Evolutionary conservation across 1,284 basidiomycete genomes (phyloP).

Genomic region (Stygiomarasmius scandens): DNA sequence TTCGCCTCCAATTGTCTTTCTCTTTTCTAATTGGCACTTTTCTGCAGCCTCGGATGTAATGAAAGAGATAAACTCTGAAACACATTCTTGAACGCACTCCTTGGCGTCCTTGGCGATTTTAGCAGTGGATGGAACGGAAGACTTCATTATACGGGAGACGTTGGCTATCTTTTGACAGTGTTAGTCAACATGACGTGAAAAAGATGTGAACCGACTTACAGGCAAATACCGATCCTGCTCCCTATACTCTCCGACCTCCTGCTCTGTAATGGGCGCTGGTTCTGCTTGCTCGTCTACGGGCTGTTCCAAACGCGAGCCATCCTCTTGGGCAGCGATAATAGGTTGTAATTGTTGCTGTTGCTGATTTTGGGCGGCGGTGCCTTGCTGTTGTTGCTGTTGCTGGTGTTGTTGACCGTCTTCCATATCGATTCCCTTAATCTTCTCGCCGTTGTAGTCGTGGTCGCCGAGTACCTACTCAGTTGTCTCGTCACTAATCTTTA

Average conservation of each 20-base stretch:
- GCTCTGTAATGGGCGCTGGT: conserved; percentile 80
- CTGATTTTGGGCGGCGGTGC: too few species aligned
- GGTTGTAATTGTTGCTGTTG: neutral
- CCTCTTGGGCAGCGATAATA: conserved; percentile 4
- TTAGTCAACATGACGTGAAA: too few species aligned
- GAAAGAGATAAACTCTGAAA: conserved; percentile 95
- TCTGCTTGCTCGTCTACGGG: conserved; percentile 49
- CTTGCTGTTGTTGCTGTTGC: neutral
- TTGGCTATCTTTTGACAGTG: conserved; percentile 80
- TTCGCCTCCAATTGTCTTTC: conserved; percentile 81
- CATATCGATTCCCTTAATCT: too few species aligned
- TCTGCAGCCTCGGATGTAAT: conserved; percentile 91
- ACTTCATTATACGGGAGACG: conserved; percentile 94
- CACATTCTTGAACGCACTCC: conserved; percentile 95
- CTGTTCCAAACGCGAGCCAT: conserved; percentile 17
- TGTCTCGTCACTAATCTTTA: too few species aligned
- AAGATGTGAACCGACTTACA: too few species aligned
- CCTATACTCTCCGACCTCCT: conserved; percentile 89
- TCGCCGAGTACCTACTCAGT: too few species aligned
- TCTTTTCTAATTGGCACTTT: conserved; percentile 85
- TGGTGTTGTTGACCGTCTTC: neutral
- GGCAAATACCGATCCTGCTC: conserved; percentile 92
- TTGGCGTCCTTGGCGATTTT: conserved; percentile 98
- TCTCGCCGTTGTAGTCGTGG: too few species aligned
- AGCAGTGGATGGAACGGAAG: conserved; percentile 84